Evolutionary conservation across 805 yeast genomes (phyloP).

Genomic region (Sungouiozyma intestinalis): DNA sequence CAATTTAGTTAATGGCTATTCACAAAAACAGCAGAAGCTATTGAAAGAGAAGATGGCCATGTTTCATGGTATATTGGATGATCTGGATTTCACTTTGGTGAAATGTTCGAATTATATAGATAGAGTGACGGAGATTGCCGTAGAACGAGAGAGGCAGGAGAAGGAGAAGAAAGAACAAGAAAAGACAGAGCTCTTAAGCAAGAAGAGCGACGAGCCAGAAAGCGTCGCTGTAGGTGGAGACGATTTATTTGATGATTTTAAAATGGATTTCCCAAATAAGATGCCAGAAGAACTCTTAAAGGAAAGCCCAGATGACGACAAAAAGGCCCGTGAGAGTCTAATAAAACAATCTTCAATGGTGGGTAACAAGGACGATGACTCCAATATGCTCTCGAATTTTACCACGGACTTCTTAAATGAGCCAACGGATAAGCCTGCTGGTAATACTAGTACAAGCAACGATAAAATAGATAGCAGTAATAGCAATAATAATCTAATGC

Average conservation of each 20-base stretch:
- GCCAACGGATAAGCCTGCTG: not conserved
- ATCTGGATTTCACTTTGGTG: slow-evolving; percentile 21
- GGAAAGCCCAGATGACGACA: slow-evolving; percentile 1
- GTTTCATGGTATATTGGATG: slow-evolving; percentile 25
- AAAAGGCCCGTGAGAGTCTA: slow-evolving; percentile 1
- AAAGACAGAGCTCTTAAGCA: slow-evolving; percentile 5
- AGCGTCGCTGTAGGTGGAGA: not conserved
- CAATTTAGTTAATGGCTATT: slow-evolving; percentile 18
- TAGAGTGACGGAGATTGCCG: slow-evolving; percentile 18
- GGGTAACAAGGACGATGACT: not conserved
- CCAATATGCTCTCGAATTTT: not conserved
- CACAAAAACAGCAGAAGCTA: slow-evolving; percentile 17
- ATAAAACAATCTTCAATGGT: not conserved
- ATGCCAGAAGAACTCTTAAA: slow-evolving; percentile 1
- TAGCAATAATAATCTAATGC: slow-evolving; percentile 1
- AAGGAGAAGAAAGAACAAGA: slow-evolving; percentile 10
- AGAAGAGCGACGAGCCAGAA: slow-evolving; percentile 7
- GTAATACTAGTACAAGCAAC: not conserved
- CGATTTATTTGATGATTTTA: not conserved
- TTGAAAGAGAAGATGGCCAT: slow-evolving; percentile 20
- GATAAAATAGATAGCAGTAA: slow-evolving; percentile 3
- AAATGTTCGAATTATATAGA: slow-evolving; percentile 23
- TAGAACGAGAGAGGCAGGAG: slow-evolving; percentile 25
- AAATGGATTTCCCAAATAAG: not conserved
- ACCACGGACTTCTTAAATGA: slow-evolving; percentile 1